Conservation (phyloP, 129 eudicot species). For the Rutidosis leptorrhynchoides region DNA sequence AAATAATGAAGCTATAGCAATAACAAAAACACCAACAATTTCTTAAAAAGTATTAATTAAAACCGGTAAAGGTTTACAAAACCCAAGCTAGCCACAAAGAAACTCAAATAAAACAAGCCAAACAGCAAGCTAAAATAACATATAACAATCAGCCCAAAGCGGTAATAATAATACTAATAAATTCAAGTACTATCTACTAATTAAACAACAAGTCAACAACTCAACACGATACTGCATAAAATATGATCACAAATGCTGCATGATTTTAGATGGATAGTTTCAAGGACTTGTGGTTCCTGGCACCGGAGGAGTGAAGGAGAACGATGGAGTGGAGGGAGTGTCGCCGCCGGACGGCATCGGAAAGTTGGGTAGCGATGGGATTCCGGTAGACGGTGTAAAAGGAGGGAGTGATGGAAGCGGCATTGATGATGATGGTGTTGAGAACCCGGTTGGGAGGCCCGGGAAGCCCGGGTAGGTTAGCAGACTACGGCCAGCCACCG, state of each 20-base stretch:
- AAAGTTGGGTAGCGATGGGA: constrained; percentile 25
- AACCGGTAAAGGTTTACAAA: no score
- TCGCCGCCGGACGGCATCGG: constrained; percentile 4
- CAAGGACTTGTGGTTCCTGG: constrained; percentile 19
- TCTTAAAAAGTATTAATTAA: no score
- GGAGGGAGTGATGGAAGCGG: constrained; percentile 26
- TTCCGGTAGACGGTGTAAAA: constrained; percentile 22
- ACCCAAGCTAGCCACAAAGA: no score
- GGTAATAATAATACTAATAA: no score
- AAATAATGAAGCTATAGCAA: no score
- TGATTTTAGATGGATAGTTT: not conserved
- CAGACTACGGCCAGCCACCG: constrained; percentile 26
- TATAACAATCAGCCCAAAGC: not conserved
- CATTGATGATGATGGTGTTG: constrained; percentile 4
- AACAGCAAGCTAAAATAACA: not conserved
- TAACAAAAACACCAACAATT: no score
- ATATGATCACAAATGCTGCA: constrained; percentile 12
- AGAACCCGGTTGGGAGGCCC: constrained; percentile 15
- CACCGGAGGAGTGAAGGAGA: constrained; percentile 26
- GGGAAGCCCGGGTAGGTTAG: constrained; percentile 27
- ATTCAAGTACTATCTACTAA: not conserved
- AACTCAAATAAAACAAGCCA: no score
- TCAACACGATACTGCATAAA: not conserved
- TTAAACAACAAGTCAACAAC: not conserved
- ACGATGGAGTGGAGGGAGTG: constrained; percentile 16